phyloP scores from a whole-genome alignment of 768 basidiomycete species.

The Neoboletus subvelutipes region DNA sequence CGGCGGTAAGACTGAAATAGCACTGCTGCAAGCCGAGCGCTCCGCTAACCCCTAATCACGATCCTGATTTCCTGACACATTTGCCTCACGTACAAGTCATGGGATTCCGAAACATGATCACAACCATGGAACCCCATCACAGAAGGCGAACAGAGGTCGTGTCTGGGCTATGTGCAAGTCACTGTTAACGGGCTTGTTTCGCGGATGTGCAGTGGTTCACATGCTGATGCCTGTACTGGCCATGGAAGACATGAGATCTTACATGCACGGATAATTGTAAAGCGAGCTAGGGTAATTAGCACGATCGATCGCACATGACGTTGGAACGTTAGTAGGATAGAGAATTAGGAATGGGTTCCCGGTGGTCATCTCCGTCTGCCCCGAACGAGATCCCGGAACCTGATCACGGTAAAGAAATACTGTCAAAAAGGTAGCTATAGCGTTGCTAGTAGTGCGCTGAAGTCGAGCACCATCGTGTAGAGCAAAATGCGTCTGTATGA shows the following conservation, averaged over 20 bases:
- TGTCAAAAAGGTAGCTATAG: not conserved
- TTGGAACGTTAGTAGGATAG: not conserved
- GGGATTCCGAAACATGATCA: not conserved
- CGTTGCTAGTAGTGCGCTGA: not conserved
- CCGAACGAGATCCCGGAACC: slow-evolving; percentile 4
- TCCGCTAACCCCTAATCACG: not conserved
- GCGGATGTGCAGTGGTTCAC: not conserved
- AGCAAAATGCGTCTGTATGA: not conserved
- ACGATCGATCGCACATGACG: not conserved
- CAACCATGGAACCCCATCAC: not conserved
- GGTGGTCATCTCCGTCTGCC: slow-evolving; percentile 19
- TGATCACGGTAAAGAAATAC: not conserved
- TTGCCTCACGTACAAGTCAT: not conserved
- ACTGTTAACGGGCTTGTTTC: not conserved
- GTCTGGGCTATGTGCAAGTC: not conserved
- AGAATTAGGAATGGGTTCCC: slow-evolving; percentile 8
- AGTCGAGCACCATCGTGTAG: not conserved
- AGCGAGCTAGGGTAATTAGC: not conserved
- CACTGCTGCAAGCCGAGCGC: not conserved
- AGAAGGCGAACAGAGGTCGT: not conserved
- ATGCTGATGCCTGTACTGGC: not conserved
- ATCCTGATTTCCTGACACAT: not conserved
- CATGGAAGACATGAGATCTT: not conserved
- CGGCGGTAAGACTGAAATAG: not conserved
- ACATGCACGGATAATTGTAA: not conserved